phyloP scores from a whole-genome alignment of 106 monocot genomes.

The Alisma plantagoaquatica region DNA sequence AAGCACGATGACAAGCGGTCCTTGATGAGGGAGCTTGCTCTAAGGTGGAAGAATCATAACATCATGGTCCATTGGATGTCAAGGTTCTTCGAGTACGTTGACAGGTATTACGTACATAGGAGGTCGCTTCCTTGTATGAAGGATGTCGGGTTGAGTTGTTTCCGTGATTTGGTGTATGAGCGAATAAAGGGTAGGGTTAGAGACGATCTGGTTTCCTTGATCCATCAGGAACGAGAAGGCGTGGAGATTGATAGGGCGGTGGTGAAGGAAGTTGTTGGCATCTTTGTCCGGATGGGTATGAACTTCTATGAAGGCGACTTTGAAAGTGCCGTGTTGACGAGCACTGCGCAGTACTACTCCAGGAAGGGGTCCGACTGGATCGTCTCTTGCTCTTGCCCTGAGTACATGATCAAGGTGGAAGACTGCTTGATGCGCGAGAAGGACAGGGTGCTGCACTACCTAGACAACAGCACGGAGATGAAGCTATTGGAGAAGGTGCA shows the following conservation, averaged over 20 bases:
- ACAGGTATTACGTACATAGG: constrained; percentile 54
- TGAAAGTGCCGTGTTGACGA: constrained; percentile 26
- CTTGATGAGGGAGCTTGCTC: constrained; percentile 61
- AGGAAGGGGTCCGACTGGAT: constrained; percentile 40
- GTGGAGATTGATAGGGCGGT: constrained; percentile 64
- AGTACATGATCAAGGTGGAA: constrained; percentile 33
- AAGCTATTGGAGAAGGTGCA: constrained; percentile 52
- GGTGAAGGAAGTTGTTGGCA: constrained; percentile 54
- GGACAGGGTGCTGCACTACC: constrained; percentile 12
- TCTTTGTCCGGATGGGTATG: constrained; percentile 71
- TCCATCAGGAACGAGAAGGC: constrained; percentile 71
- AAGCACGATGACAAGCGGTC: constrained; percentile 79
- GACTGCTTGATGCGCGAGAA: constrained; percentile 17
- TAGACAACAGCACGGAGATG: constrained; percentile 10
- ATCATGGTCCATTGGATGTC: constrained; percentile 75
- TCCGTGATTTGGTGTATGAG: constrained; percentile 53
- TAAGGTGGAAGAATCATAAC: constrained; percentile 70
- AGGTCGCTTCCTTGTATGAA: constrained; percentile 52
- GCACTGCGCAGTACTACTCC: constrained; percentile 27
- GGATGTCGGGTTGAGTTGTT: constrained; percentile 56
- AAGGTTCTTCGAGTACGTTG: constrained; percentile 60
- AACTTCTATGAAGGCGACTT: constrained; percentile 28
- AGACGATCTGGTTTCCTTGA: no score
- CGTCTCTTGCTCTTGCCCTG: constrained; percentile 30
- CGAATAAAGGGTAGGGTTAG: constrained; percentile 51